phyloP scores from a whole-genome alignment of 2,329 filamentous ascomycete genomes.

The Cercospora berteroae region DNA sequence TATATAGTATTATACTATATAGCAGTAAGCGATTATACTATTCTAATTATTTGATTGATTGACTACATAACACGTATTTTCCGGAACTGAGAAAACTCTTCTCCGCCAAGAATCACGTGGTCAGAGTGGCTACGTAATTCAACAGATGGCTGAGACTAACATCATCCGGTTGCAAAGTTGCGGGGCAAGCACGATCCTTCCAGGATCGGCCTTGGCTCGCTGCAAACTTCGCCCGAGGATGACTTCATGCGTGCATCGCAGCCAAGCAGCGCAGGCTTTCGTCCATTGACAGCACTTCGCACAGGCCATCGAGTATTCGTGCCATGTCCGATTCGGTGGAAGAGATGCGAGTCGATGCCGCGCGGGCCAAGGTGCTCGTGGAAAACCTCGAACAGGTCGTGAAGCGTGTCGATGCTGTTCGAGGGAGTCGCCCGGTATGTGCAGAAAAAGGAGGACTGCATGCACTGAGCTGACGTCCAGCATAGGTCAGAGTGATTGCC shows the following conservation, averaged over 20 bases:
- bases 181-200: background rate
- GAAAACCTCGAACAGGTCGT: slow-evolving; percentile 46
- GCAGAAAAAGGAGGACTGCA: slow-evolving; percentile 3
- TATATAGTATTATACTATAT: too few relatives aligned
- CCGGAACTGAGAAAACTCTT: too few relatives aligned
- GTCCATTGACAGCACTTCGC: slow-evolving; percentile 3
- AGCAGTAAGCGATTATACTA: too few relatives aligned
- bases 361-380: slow-evolving; percentile 46
- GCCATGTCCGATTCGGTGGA: slow-evolving; percentile 9
- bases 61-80: too few relatives aligned
- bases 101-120: too few relatives aligned
- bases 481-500: slow-evolving; percentile 80
- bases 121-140: too few relatives aligned
- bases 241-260: background rate
- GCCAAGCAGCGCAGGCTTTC: background rate
- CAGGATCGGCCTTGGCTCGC: slow-evolving; percentile 8
- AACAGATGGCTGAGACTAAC: too few relatives aligned
- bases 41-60: too few relatives aligned
- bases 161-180: background rate
- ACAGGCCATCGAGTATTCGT: background rate
- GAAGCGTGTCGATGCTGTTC: slow-evolving; percentile 42
- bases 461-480: background rate
- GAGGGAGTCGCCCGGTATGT: slow-evolving; percentile 25
- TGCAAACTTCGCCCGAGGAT: slow-evolving; percentile 21
- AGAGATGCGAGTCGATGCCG: slow-evolving; percentile 41